Percentiles rank a stretch among this genome's conserved stretches.
Conservation (phyloP, 371 early-diverging fungal species). For the Cokeromyces recurvatus region DNA sequence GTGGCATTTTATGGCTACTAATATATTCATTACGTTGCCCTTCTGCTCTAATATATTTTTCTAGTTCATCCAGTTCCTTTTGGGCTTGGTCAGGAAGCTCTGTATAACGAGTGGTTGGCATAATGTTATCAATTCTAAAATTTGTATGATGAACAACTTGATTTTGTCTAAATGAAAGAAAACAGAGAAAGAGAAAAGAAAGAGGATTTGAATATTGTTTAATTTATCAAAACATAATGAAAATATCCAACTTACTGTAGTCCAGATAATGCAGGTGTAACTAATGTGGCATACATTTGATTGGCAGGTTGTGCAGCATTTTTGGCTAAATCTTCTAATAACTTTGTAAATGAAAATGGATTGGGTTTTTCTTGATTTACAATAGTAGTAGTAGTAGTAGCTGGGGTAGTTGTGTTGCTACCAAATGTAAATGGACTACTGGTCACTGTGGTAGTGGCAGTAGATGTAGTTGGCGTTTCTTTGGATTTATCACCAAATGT, state of each 20-base stretch:
- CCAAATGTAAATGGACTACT: constrained; percentile 16
- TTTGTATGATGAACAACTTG: constrained; percentile 34
- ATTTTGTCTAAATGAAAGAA: constrained; percentile 20
- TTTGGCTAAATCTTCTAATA: constrained; percentile 25
- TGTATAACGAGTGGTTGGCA: constrained; percentile 28
- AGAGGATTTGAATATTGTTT: not conserved
- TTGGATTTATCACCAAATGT: not conserved
- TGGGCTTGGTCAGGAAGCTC: constrained; percentile 45
- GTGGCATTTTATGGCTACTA: constrained; percentile 24
- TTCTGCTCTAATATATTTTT: constrained; percentile 34
- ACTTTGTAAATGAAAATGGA: constrained; percentile 27
- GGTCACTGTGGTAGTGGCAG: constrained; percentile 5
- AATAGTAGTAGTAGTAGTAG: constrained; percentile 4
- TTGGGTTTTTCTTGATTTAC: constrained; percentile 13
- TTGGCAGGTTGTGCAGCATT: constrained; percentile 25
- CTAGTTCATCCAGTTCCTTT: constrained; percentile 35
- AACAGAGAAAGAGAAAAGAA: not conserved
- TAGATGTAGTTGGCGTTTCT: not conserved
- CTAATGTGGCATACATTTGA: constrained; percentile 27
- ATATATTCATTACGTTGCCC: constrained; percentile 37
- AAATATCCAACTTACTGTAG: constrained; percentile 26
- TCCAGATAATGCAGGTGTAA: constrained; percentile 20
- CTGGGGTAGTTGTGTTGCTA: constrained; percentile 5
- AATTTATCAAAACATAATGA: not conserved
- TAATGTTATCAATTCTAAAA: constrained; percentile 43